These are phyloP conservation scores for Paramecium sexaurelia DNA, from an alignment of 73 alveolate species.

Conservation along the genomic window DNA sequence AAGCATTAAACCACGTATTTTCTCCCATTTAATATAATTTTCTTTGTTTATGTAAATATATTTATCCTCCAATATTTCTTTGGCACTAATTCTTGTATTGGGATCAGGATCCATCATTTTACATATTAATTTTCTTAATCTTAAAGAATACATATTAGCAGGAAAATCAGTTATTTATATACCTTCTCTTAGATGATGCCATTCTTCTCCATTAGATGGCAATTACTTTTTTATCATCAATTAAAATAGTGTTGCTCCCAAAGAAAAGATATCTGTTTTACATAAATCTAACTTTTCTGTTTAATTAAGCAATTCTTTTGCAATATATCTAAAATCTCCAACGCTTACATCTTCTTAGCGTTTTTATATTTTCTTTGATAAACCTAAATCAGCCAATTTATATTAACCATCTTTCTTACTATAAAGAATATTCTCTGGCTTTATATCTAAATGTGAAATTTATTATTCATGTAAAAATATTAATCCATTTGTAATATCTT, in stretches of 20 bases:
- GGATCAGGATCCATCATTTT: constrained; percentile 24
- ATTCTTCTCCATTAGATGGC: constrained; percentile 66
- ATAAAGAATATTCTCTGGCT: constrained; percentile 93
- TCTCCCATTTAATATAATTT: constrained; percentile 15
- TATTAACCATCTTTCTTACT: constrained; percentile 75
- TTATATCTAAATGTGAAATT: constrained; percentile 95
- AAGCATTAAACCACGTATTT: background rate
- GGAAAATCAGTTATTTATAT: background rate
- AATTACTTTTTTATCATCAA: constrained; percentile 38
- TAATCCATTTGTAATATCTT: constrained; percentile 85
- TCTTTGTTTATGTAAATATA: background rate
- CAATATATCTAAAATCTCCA: constrained; percentile 85
- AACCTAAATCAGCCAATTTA: constrained; percentile 95
- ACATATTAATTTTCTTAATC: background rate
- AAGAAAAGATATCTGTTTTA: constrained; percentile 70
- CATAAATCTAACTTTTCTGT: constrained; percentile 57
- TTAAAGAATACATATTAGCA: background rate
- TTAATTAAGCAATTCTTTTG: constrained; percentile 75
- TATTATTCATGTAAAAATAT: constrained; percentile 87
- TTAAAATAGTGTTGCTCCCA: constrained; percentile 65
- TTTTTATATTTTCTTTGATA: constrained; percentile 72
- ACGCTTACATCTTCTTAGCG: constrained; percentile 75
- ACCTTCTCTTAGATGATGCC: constrained; percentile 62
- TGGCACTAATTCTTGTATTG: background rate
- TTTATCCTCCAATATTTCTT: constrained; percentile 1